A percentile compares a stretch with the other conserved stretches of the same genome.
Conservation (phyloP, 1,139 yeast genomes). For the Suhomyces yuchorum region DNA sequence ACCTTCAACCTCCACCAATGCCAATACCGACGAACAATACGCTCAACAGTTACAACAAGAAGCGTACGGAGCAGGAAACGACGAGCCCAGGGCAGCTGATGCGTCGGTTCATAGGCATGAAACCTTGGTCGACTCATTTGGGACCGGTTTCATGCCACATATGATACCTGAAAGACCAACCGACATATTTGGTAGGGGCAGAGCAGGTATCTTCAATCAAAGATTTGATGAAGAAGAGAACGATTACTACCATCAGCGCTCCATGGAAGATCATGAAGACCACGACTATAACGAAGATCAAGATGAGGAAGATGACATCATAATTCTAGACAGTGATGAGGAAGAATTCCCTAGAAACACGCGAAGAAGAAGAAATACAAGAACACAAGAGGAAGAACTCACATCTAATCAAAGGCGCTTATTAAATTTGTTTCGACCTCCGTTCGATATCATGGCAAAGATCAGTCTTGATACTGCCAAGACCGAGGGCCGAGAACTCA, state of each 20-base stretch:
- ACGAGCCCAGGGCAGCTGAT: conserved; percentile 60
- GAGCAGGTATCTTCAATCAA: conserved; percentile 49
- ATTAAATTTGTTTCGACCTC: conserved; percentile 86
- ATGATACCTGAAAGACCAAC: conserved; percentile 25
- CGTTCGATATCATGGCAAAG: conserved; percentile 80
- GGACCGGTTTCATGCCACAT: conserved; percentile 16
- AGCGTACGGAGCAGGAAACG: conserved; percentile 43
- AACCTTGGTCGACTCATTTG: conserved; percentile 57
- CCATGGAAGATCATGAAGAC: conserved; percentile 24
- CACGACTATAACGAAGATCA: conserved; percentile 24
- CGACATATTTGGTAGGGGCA: conserved; percentile 46
- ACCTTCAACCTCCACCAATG: conserved; percentile 28
- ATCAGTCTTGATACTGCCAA: conserved; percentile 73
- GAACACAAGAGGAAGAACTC: conserved; percentile 35
- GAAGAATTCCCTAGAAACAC: conserved; percentile 23
- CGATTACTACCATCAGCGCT: conserved; percentile 25
- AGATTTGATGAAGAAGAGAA: conserved; percentile 39
- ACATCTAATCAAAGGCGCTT: conserved; percentile 69
- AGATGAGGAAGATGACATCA: conserved; percentile 25
- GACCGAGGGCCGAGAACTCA: conserved; percentile 56
- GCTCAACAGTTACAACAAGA: conserved; percentile 70
- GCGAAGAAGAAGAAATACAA: conserved; percentile 35
- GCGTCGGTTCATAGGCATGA: conserved; percentile 83
- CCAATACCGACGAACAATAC: conserved; percentile 52
- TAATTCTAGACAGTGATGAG: conserved; percentile 35